Evolutionary conservation across 2,329 filamentous ascomycete species (phyloP).

Genomic region (Aspergillus uvarum): DNA sequence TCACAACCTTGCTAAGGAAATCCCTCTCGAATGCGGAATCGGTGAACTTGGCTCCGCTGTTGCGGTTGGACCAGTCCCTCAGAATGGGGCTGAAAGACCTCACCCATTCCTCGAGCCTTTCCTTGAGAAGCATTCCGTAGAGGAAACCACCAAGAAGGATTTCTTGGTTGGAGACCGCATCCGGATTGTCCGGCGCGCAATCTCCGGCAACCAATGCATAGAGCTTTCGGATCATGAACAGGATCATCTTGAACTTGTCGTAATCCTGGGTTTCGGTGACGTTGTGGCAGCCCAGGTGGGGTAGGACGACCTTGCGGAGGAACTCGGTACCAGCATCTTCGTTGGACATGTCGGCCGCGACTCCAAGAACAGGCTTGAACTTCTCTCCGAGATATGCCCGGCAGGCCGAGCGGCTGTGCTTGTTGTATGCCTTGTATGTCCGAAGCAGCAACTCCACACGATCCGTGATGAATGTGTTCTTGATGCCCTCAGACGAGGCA

Average conservation of each 20-base stretch:
- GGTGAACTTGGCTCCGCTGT: conserved; percentile 61
- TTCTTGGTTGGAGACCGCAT: conserved; percentile 95
- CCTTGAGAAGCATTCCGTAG: conserved; percentile 94
- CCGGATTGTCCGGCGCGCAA: conserved; percentile 90
- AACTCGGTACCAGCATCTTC: conserved; percentile 91
- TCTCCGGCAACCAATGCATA: conserved; percentile 91
- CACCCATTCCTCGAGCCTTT: conserved; percentile 87
- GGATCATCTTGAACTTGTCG: conserved; percentile 89
- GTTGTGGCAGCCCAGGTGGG: conserved; percentile 82
- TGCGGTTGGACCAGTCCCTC: conserved; percentile 56
- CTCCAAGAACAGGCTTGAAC: conserved; percentile 82
- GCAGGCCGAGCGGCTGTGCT: conserved; percentile 80
- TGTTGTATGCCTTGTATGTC: conserved; percentile 86
- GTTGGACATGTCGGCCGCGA: conserved; percentile 79
- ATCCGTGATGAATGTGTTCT: conserved; percentile 92
- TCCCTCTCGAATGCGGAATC: conserved; percentile 76
- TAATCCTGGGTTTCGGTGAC: conserved; percentile 80
- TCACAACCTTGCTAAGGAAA: conserved; percentile 75
- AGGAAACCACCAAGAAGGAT: conserved; percentile 89
- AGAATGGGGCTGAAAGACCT: conserved; percentile 58
- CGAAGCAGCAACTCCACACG: conserved; percentile 87
- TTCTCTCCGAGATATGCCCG: conserved; percentile 85
- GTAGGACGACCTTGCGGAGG: conserved; percentile 81
- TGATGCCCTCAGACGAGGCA: conserved; percentile 70
- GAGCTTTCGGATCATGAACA: conserved; percentile 96